Conservation (phyloP, 164 flowering plant species). For the Brasenia schreberi region DNA sequence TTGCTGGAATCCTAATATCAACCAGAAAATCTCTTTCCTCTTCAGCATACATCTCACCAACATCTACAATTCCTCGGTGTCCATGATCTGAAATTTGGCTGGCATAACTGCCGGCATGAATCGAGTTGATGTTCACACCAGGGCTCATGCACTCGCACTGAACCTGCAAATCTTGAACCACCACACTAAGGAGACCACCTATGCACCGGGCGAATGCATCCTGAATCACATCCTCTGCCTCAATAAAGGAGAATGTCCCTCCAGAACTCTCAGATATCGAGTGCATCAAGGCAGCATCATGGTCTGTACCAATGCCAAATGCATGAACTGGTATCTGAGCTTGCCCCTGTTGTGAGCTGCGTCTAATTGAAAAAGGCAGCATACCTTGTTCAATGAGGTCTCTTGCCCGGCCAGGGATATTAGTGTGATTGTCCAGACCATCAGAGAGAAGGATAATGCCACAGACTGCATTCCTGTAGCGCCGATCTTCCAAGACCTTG, state of each 20-base stretch:
- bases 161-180: constrained; percentile 21
- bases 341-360: not conserved
- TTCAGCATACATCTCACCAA: constrained; percentile 21
- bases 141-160: constrained; percentile 9
- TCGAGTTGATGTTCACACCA: constrained; percentile 14
- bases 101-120: constrained; percentile 19
- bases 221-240: constrained; percentile 23
- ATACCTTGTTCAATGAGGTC: not conserved
- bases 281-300: constrained; percentile 21
- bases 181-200: constrained; percentile 42
- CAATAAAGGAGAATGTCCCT: constrained; percentile 30
- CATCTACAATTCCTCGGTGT: constrained; percentile 14
- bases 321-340: constrained; percentile 16
- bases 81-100: constrained; percentile 6
- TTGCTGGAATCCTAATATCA: constrained; percentile 12
- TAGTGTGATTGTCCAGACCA: constrained; percentile 26
- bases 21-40: constrained; percentile 17
- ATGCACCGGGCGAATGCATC: constrained; percentile 42
- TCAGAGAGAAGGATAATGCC: constrained; percentile 33
- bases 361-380: not conserved
- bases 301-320: constrained; percentile 27
- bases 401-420: constrained; percentile 2
- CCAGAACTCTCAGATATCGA: constrained; percentile 20
- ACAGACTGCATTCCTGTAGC: constrained; percentile 17
- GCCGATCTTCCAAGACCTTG: constrained; percentile 21